Base-by-base conservation (phyloP, 78 protist species). In the Dictyostelium intermedium region DNA sequence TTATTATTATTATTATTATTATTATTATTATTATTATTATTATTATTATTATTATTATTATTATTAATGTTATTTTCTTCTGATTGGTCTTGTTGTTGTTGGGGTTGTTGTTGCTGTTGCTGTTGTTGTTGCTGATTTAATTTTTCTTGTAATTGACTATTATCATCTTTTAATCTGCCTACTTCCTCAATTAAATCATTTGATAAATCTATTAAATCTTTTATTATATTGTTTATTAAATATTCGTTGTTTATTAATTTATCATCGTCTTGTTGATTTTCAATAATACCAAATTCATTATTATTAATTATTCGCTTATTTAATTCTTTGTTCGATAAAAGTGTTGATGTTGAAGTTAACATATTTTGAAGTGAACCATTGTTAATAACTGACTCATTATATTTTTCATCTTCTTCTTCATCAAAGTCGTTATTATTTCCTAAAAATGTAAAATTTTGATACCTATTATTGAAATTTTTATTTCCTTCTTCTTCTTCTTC, bases 121-220 rank as follows among this genome's bases (percentile, higher is more conserved):
- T 18, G 70, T 61, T n/a, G 27, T 63, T n/a, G 73, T 63, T 7
- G 10, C 25, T 63, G 32, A 63, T 63, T 63, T n/a, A n/a, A 63
- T 5, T 50, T 50, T 16, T 50, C 61, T n/a, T 63, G 73, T 63
- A 63, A 63, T 20, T 63, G 30, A 10, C 3, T n/a, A 63, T 63
- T 63, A 25, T 63, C 73, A 63, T 63, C 73, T 63, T 63, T 63
- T 63, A 63, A 63, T 63, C 73, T 63, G 25, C 73, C 73, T n/a
- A 63, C 73, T 63, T 63, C 73, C 2, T 63, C 73, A 25, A 63
- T 63, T 63, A 63, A 63, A 63, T 63, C 73, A 63, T 63, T 63
- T 63, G 73, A 63, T 63, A 63, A 63, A 23, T 63, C 73, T n/a
- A 63, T 63, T 63, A 63, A 63, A 63, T 63, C 73, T 63, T 63